Conservation (phyloP, 2,329 filamentous ascomycete genomes). For the Cytospora schulzeri region DNA sequence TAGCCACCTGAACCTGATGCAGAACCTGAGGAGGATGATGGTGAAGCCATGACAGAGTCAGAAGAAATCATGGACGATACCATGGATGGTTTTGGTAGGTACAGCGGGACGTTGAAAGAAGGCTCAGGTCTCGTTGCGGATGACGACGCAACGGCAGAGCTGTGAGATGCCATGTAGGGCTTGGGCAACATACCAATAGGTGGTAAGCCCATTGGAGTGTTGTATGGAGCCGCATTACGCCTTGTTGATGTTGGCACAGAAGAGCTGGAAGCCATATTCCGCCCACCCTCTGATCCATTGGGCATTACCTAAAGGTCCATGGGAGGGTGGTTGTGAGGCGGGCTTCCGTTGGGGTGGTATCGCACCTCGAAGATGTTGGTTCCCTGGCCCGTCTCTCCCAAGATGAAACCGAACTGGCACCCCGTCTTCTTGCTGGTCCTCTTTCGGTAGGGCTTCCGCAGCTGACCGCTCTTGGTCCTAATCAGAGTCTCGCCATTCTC, state of each 20-base stretch:
- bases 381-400: slow-evolving; percentile 28
- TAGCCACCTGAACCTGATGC: background rate
- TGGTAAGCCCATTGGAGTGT: background rate
- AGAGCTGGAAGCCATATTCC: background rate
- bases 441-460: slow-evolving; percentile 29
- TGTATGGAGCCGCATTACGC: background rate
- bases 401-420: slow-evolving; percentile 28
- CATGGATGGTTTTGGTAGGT: no score
- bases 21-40: background rate
- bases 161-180: background rate
- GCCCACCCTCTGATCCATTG: background rate
- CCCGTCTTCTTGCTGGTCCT: slow-evolving; percentile 30
- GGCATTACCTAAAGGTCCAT: slow-evolving; percentile 17
- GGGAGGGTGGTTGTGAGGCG: slow-evolving; percentile 27
- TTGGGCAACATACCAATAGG: background rate
- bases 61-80: no score
- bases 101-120: no score
- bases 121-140: background rate
- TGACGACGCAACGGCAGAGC: background rate
- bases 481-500: slow-evolving; percentile 28
- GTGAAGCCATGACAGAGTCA: background rate
- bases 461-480: slow-evolving; percentile 28
- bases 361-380: slow-evolving; percentile 29
- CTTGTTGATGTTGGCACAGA: background rate
- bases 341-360: slow-evolving; percentile 27